These are phyloP conservation scores for Ophiocordyceps australis DNA, from an alignment of 2,329 filamentous ascomycete species.

Conservation along the genomic window DNA sequence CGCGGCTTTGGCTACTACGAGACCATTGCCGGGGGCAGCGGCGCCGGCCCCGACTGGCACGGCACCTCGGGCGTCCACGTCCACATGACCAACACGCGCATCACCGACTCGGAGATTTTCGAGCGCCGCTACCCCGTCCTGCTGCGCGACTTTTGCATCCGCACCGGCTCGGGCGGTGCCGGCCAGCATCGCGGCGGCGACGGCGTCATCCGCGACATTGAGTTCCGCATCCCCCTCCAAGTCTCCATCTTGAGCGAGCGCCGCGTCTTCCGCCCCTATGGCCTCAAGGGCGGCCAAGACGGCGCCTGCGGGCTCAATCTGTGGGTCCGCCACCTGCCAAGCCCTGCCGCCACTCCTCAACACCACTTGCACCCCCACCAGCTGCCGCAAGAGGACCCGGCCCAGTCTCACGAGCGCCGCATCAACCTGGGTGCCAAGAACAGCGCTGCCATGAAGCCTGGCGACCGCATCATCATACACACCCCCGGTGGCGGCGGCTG, in stretches of 20 bases:
- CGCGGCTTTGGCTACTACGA: constrained; percentile 73
- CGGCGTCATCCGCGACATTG: constrained; percentile 62
- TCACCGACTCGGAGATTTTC: constrained; percentile 66
- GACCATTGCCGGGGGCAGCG: constrained; percentile 62
- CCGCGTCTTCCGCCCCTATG: constrained; percentile 55
- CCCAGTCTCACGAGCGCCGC: too few relatives aligned
- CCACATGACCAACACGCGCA: constrained; percentile 76
- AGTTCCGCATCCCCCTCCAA: constrained; percentile 62
- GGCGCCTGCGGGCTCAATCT: constrained; percentile 47
- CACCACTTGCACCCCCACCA: too few relatives aligned
- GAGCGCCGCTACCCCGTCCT: constrained; percentile 54
- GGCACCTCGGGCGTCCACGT: constrained; percentile 63
- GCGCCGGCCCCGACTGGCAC: constrained; percentile 55
- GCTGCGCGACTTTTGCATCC: constrained; percentile 49
- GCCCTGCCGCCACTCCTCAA: too few relatives aligned
- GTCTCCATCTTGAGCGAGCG: constrained; percentile 65
- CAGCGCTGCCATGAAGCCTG: constrained; percentile 34
- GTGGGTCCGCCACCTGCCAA: too few relatives aligned
- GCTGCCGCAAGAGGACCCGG: too few relatives aligned
- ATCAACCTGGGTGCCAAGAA: constrained; percentile 44
- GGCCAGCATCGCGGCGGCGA: constrained; percentile 55
- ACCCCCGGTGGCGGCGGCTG: constrained; percentile 47
- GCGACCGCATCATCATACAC: constrained; percentile 40
- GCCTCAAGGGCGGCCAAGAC: constrained; percentile 52
- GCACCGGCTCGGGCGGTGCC: constrained; percentile 32